phyloP scores from a whole-genome alignment of 2,329 filamentous ascomycete species.

The Fusarium scirpi region DNA sequence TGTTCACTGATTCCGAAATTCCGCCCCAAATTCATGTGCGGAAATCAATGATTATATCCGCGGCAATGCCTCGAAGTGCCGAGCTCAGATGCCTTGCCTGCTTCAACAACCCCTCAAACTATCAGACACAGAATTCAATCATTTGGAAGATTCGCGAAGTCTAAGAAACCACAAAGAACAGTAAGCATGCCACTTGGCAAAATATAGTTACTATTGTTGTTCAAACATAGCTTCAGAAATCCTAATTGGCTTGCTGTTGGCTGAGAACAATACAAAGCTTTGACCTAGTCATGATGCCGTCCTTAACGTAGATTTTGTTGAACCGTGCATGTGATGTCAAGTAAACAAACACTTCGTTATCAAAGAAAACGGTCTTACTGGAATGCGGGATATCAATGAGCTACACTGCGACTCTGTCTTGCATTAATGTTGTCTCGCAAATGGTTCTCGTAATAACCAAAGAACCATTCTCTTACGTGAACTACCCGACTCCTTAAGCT shows the following conservation, averaged over 20 bases:
- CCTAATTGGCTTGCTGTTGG: neutral
- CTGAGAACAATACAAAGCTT: slow-evolving; percentile 15
- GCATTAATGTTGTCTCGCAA: neutral
- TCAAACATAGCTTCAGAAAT: neutral
- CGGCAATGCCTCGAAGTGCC: slow-evolving; percentile 26
- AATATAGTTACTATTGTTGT: neutral
- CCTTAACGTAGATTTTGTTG: neutral
- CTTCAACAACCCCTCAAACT: neutral
- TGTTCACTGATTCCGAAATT: slow-evolving; percentile 6
- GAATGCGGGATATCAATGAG: slow-evolving; percentile 19
- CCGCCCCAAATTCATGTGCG: slow-evolving; percentile 6
- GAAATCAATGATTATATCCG: slow-evolving; percentile 14
- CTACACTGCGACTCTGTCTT: neutral
- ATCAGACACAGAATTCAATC: neutral
- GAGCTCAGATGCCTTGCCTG: slow-evolving; percentile 17
- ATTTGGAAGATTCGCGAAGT: slow-evolving; percentile 3
- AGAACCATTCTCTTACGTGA: neutral
- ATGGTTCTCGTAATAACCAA: neutral
- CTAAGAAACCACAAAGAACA: neutral
- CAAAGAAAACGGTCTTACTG: neutral
- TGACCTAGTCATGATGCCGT: neutral
- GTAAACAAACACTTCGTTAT: neutral
- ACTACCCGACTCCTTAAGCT: neutral
- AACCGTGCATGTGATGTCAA: slow-evolving; percentile 1
- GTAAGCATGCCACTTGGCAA: neutral